Evolutionary conservation across 2,329 filamentous ascomycete genomes (phyloP).

Genomic region (Fusarium fujikuroi): DNA sequence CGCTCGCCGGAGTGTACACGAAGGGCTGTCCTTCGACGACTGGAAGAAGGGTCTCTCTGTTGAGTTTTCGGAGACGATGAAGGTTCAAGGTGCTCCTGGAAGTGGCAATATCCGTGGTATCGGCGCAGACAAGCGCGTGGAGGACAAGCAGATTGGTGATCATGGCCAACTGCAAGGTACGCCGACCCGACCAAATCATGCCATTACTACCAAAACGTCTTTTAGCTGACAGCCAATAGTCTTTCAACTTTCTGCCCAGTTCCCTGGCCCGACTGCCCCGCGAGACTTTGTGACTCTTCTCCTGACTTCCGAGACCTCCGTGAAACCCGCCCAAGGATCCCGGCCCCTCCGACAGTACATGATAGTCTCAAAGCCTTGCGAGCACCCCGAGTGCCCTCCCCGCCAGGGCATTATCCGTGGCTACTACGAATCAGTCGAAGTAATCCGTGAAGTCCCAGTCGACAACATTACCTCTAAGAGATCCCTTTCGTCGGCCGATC

Average conservation of each 20-base stretch:
- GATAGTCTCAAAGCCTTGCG: constrained; percentile 86
- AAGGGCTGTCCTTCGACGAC: constrained; percentile 78
- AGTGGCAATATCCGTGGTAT: constrained; percentile 85
- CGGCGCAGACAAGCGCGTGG: constrained; percentile 80
- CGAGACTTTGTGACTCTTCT: constrained; percentile 88
- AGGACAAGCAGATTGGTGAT: constrained; percentile 67
- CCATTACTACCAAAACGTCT: constrained; percentile 1
- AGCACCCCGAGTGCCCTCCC: constrained; percentile 77
- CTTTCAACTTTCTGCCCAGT: constrained; percentile 87
- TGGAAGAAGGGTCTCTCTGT: constrained; percentile 81
- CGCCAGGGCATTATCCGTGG: constrained; percentile 82
- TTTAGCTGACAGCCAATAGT: constrained; percentile 60
- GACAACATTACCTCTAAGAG: constrained; percentile 52
- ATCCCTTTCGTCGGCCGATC: constrained; percentile 49
- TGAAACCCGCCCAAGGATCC: constrained; percentile 43
- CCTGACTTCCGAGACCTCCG: constrained; percentile 70
- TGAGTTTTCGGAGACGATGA: constrained; percentile 84
- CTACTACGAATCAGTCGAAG: constrained; percentile 89
- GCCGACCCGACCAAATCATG: constrained; percentile 6
- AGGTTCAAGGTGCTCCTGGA: constrained; percentile 74
- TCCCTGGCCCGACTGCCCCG: constrained; percentile 87
- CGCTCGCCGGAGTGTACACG: constrained; percentile 83
- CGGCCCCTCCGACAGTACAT: constrained; percentile 77
- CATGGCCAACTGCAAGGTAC: constrained; percentile 72
- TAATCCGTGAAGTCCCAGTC: constrained; percentile 84